A percentile compares a stretch with the other conserved stretches of the same genome.
phyloP scores from a whole-genome alignment of 495 filamentous ascomycete species.

The Aspergillus kassunensis region DNA sequence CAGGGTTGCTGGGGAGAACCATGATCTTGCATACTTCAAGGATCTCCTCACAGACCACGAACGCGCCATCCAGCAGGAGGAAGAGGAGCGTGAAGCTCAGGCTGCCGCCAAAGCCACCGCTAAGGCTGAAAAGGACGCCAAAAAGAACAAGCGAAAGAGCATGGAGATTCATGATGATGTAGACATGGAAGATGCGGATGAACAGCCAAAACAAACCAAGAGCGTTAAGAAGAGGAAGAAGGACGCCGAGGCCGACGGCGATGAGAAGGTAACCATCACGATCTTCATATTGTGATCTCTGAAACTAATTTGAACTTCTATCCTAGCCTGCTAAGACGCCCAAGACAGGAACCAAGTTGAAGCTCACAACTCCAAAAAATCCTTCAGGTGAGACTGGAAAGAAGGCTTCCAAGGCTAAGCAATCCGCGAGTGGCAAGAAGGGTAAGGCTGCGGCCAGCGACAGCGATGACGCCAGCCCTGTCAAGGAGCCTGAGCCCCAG shows the following conservation, averaged over 20 bases:
- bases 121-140: constrained; percentile 54
- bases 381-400: constrained; percentile 40
- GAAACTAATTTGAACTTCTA: neutral
- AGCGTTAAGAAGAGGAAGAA: constrained; percentile 65
- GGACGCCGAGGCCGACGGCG: constrained; percentile 51
- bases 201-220: constrained; percentile 52
- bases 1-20: constrained; percentile 63
- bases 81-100: constrained; percentile 56
- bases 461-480: constrained; percentile 37
- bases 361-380: constrained; percentile 50
- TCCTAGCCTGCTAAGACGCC: constrained; percentile 52
- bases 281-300: neutral
- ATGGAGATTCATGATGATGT: constrained; percentile 54
- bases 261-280: constrained; percentile 25
- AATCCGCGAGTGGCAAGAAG: constrained; percentile 35
- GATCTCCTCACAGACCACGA: constrained; percentile 59
- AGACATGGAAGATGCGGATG: constrained; percentile 69
- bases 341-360: constrained; percentile 54
- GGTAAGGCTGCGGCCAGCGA: constrained; percentile 41
- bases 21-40: constrained; percentile 75
- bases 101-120: constrained; percentile 56
- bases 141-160: constrained; percentile 64
- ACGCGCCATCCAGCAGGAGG: constrained; percentile 54
- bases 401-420: constrained; percentile 61
- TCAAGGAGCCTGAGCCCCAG: constrained; percentile 52